These are phyloP conservation scores for Sinapis alba DNA, from an alignment of 441 rosid genomes.

Conservation along the genomic window DNA sequence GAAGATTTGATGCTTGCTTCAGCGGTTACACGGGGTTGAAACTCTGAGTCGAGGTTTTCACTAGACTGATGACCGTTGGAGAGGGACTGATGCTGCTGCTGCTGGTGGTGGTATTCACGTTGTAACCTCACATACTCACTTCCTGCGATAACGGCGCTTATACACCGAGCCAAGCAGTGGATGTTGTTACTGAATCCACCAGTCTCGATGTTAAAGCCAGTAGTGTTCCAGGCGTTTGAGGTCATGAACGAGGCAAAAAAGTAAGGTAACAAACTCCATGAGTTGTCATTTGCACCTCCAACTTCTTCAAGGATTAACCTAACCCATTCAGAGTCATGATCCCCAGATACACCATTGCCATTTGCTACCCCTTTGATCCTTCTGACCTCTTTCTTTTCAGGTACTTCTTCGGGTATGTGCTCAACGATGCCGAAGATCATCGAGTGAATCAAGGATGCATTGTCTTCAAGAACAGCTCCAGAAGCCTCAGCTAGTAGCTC, in stretches of 20 bases:
- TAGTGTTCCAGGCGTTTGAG: conserved; percentile 83
- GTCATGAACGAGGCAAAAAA: conserved; percentile 91
- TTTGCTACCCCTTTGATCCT: conserved; percentile 84
- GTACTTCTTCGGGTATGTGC: conserved; percentile 88
- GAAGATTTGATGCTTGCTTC: conserved; percentile 94
- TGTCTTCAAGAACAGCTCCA: conserved; percentile 86
- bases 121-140: conserved; percentile 86
- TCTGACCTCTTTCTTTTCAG: conserved; percentile 85
- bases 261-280: conserved; percentile 96
- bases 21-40: conserved; percentile 69
- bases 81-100: conserved; percentile 62
- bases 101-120: conserved; percentile 67
- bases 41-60: conserved; percentile 71
- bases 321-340: conserved; percentile 98
- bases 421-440: conserved; percentile 76
- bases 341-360: conserved; percentile 53
- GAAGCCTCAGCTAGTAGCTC: conserved; percentile 93
- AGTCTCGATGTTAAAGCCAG: conserved; percentile 91
- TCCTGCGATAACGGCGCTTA: conserved; percentile 91
- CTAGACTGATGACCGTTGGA: conserved; percentile 65
- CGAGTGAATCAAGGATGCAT: conserved; percentile 82
- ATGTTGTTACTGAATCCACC: conserved; percentile 98
- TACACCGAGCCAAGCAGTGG: conserved; percentile 97
- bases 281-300: conserved; percentile 92
- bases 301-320: conserved; percentile 90